A percentile compares a stretch with the other conserved stretches of the same genome.
Evolutionary conservation across 164 flowering plant genomes (phyloP).

Genomic region (Umbilicus rupestris): DNA sequence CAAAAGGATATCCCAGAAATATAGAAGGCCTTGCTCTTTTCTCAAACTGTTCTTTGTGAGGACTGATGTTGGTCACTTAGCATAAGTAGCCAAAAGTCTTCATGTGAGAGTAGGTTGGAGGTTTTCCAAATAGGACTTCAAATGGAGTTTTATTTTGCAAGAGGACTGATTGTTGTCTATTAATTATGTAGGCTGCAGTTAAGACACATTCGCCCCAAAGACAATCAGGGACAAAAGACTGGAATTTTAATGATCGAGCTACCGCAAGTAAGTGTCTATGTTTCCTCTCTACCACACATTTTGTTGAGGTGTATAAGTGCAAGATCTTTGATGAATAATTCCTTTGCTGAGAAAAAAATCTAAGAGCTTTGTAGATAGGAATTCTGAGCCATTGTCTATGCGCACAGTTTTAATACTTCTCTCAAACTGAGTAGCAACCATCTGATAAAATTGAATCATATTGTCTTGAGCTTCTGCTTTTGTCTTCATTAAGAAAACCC

Average conservation of each 20-base stretch:
- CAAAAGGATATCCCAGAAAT: conserved; percentile 1
- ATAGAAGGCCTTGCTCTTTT: neutral
- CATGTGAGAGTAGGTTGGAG: conserved; percentile 1
- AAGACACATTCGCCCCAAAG: neutral
- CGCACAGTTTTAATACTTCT: neutral
- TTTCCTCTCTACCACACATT: conserved; percentile 5
- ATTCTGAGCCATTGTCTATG: neutral
- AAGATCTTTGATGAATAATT: neutral
- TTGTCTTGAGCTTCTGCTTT: no score
- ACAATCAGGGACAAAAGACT: neutral
- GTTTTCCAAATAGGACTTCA: neutral
- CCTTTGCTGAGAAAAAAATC: neutral
- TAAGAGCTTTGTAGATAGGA: neutral
- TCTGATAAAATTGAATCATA: no score
- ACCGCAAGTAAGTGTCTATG: neutral
- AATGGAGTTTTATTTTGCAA: neutral
- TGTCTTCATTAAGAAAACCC: no score
- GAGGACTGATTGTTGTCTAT: neutral
- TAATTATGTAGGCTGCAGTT: neutral
- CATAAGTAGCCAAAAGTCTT: neutral
- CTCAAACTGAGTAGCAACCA: conserved; percentile 4
- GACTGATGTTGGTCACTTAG: neutral
- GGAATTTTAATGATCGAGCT: neutral
- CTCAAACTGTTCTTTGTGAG: neutral
- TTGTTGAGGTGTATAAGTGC: conserved; percentile 6